Base-by-base conservation (phyloP, 257 asterid genomes). In the Mitragyna speciosa region DNA sequence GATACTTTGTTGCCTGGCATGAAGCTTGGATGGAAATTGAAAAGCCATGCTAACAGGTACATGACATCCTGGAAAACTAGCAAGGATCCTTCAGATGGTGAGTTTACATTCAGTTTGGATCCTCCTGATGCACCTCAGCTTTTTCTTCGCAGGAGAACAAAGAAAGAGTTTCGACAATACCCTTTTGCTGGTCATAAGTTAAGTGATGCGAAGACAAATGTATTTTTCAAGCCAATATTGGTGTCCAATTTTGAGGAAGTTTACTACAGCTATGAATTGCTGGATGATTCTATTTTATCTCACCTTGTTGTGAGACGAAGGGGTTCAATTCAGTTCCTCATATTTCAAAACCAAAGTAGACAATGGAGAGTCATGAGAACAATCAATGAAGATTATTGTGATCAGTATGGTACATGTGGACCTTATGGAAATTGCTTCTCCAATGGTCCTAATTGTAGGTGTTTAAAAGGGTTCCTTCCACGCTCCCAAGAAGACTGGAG, bases 1-100 rank as follows among this genome's bases (percentile, higher is more conserved):
- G 79, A 88, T 67, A 90, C 92, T 4, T 43, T 90, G 84, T 77
- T 90, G 10, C 92, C 92, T 14, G 87, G 89, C 17, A 90, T 90
- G 94, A 86, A 82, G 61, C 84, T 90, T 0, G 92, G 92, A 0
- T 86, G 88, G 92, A 82, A 88, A 28, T 30, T 79, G 5, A 82
- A 75, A 61, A 24, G 69, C 14, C 39, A 36, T 14, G 11, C 70
- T 10, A 52, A 80, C n/a, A 79, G 79, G 20, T 71, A 64, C 54
- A 76, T 87, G 72, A 90, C 80, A n/a, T 88, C 94, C 11, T 84
- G 91, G 94, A 85, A 64, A 54, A 83, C 74, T 12, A 24, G 2
- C 0, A 75, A 33, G 0, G 88, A 89, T 72, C 93, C 91, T 9
- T 77, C 76, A 3, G 5, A 49, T 0, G 91, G 92, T 0, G 89